Base-by-base conservation (phyloP, 179 eudicot genomes). In the Heliamphora pulchella region DNA sequence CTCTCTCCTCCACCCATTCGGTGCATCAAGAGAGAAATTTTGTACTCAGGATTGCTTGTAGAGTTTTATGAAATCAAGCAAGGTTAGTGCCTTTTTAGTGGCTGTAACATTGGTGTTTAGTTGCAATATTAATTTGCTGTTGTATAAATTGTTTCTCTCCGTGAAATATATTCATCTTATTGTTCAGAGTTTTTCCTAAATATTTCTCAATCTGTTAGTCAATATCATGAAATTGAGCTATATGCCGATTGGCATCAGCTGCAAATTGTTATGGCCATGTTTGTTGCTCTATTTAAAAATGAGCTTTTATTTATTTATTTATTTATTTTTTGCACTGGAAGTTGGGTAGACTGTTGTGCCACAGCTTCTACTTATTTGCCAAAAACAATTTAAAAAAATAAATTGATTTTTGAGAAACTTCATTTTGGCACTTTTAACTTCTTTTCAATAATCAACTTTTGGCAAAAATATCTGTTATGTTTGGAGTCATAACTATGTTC, bases 31-130 rank as follows among this genome's bases (percentile, higher is more conserved):
- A 53, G 48, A 3, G 48, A 47, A 53, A 46, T 39, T 53, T 67
- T 68, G 53, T 53, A 15, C 74, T 53, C 63, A 6, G 22, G 46
- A 13, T 18, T 50, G 5, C 50, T 66, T 66, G 63, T 78, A 51
- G 17, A 78, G 15, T 7, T 51, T 66, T 8, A 10, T 54, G 39
- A 53, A 62, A 66, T 53, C 64, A 15, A 54, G 31, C 80, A 78
- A 43, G 62, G 80, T 5, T 63, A 44, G 62, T 41, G 48, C 44
- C 47, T 63, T 31, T 31, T 44, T 64, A 47, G 47, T 78, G 71
- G 62, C 59, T 51, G 50, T 78, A 31, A 65, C 72, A 48, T 57
- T 69, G 55, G 44, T 62, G 44, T 62, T 75, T 8, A 41, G 43
- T 59, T 39, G 78, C 7, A 57, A 41, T 58, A 9, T 5, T 47